These are phyloP conservation scores for Mytilinidion resinicola DNA, from an alignment of 495 filamentous ascomycete genomes.

Conservation along the genomic window DNA sequence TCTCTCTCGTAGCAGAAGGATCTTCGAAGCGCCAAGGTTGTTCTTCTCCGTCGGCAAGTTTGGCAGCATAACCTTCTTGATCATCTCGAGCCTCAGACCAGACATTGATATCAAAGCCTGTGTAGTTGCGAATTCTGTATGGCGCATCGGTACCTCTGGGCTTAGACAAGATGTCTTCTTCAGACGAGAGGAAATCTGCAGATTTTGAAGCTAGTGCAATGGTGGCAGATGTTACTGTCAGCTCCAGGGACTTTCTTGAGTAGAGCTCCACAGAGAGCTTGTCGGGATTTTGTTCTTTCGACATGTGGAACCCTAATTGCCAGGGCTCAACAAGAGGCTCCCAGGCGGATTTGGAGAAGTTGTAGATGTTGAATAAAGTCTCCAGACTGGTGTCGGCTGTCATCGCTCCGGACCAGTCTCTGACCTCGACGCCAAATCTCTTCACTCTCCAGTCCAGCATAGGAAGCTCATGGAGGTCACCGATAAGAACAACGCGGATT, in stretches of 20 bases:
- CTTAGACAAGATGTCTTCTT: slow-evolving; percentile 91
- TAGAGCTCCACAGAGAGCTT: slow-evolving; percentile 75
- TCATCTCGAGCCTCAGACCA: slow-evolving; percentile 57
- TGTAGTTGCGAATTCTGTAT: slow-evolving; percentile 90
- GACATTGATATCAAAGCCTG: slow-evolving; percentile 80
- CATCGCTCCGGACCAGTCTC: slow-evolving; percentile 85
- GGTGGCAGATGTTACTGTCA: slow-evolving; percentile 87
- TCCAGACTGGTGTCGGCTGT: slow-evolving; percentile 84
- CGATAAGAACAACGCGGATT: slow-evolving; percentile 88
- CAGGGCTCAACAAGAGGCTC: slow-evolving; percentile 95
- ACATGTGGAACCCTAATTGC: slow-evolving; percentile 86
- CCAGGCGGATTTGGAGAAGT: slow-evolving; percentile 98
- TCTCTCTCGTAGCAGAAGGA: slow-evolving; percentile 88
- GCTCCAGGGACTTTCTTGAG: slow-evolving; percentile 81
- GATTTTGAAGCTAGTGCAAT: slow-evolving; percentile 92
- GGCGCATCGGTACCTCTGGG: slow-evolving; percentile 87
- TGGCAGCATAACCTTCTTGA: slow-evolving; percentile 62
- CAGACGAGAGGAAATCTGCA: slow-evolving; percentile 77
- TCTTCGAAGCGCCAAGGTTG: slow-evolving; percentile 94
- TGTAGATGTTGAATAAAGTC: slow-evolving; percentile 93
- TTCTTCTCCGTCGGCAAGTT: slow-evolving; percentile 82
- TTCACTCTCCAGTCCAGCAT: slow-evolving; percentile 92
- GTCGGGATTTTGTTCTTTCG: slow-evolving; percentile 68
- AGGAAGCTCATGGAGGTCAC: slow-evolving; percentile 89
- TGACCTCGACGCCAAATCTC: slow-evolving; percentile 72